Evolutionary conservation across 441 rosid species (phyloP), one percentile per base, ranked within the genome.

Genomic region (Gossypium trilobum): DNA sequence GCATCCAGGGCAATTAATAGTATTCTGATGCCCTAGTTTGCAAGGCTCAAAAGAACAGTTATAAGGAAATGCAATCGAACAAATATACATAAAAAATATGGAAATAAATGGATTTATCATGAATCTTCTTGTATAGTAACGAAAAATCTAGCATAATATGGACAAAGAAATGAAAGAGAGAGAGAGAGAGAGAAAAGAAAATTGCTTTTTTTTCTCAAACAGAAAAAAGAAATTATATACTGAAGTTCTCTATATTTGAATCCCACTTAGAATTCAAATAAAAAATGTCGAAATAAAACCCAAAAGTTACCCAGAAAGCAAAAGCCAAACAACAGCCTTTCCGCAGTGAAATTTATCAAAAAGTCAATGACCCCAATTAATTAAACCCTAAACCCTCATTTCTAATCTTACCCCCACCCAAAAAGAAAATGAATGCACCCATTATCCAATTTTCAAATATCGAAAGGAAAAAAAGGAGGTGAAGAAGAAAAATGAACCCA

Each of bases 371-470:
- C 16, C 51, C 29, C 19, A 20, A 54, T 31, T 48, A 70, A 80
- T 31, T 48, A 70, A 80, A 78, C 78, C 76, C 76, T 71, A 75
- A 79, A 75, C 83, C 78, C 77, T 69, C 72, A 58, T 55, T 8
- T 13, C 17, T 17, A 17, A 13, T 5, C 16, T 13, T 13, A 3
- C 14, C 16, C 71, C 73, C 44, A 23, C 33, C 17, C 23, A 62
- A 33, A 50, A 39, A 5, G 1, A 23, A 22, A 11, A 48, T 36
- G 0, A 46, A 71, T 36, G 59, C 58, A 50, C 55, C 9, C 17
- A 57, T 57, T 57, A 9, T 14, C 39, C 54, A 22, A 20, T 22
- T 42, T 51, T 17, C 22, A 5, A 14, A 60, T 50, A 9, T 17
- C 13, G 31, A 56, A 20, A 42, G 44, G 62, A 44, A 64, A 14